phyloP scores from a whole-genome alignment of 805 yeast species.

The Yarrowia hollandica region DNA sequence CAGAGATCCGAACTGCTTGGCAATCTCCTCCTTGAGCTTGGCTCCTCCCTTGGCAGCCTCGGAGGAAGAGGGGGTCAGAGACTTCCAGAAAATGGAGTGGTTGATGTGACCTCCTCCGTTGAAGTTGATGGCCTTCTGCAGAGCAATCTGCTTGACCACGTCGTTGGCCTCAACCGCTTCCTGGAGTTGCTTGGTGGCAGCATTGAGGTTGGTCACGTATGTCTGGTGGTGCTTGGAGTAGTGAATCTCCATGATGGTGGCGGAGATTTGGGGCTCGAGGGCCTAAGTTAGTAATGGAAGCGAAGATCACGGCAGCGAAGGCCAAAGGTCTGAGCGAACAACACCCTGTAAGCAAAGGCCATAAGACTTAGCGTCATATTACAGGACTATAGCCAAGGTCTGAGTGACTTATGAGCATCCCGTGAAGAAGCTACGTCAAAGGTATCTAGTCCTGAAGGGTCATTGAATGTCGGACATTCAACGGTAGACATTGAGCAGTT shows the following conservation, averaged over 20 bases:
- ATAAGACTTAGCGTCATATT: not conserved
- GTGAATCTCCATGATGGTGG: conserved; percentile 46
- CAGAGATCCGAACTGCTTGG: conserved; percentile 65
- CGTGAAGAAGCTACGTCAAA: no score
- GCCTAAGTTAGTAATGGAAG: conserved; percentile 29
- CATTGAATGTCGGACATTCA: no score
- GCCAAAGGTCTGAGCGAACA: no score
- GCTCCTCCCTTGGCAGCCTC: conserved; percentile 54
- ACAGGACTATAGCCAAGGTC: no score
- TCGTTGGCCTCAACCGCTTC: conserved; percentile 62
- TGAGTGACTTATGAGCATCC: no score
- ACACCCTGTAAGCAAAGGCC: not conserved
- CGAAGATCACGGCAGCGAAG: no score
- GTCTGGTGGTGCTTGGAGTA: conserved; percentile 89
- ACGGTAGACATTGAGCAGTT: no score
- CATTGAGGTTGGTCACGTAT: conserved; percentile 79
- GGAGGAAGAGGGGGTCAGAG: conserved; percentile 71
- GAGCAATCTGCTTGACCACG: conserved; percentile 52
- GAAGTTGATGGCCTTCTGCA: conserved; percentile 76
- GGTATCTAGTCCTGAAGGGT: no score
- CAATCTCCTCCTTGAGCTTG: conserved; percentile 55
- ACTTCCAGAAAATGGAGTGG: conserved; percentile 83
- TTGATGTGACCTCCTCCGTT: conserved; percentile 89
- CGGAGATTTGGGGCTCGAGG: conserved; percentile 35
- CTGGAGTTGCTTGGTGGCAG: conserved; percentile 66